Conservation (phyloP, 805 yeast genomes). For the Pichia californica region DNA sequence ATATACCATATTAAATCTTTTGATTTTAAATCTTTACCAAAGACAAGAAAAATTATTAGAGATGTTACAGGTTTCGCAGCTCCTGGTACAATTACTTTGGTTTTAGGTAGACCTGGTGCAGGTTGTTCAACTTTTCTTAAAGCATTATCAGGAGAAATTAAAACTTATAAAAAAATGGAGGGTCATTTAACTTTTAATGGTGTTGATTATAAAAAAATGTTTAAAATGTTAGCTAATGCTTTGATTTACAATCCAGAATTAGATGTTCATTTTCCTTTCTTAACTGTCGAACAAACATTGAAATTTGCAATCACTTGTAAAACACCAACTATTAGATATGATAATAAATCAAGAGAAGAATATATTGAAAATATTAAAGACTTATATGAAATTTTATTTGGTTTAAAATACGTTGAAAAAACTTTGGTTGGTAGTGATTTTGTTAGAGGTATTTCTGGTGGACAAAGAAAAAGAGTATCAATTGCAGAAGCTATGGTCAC, state of each 20-base stretch:
- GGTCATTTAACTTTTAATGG: slow-evolving; percentile 45
- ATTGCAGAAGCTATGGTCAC: slow-evolving; percentile 57
- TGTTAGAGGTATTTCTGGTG: slow-evolving; percentile 69
- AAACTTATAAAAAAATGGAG: slow-evolving; percentile 30
- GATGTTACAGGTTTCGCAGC: slow-evolving; percentile 22
- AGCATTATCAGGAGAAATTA: slow-evolving; percentile 38
- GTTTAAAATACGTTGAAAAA: slow-evolving; percentile 51
- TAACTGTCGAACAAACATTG: slow-evolving; percentile 48
- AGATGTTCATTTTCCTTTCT: slow-evolving; percentile 49
- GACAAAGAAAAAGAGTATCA: slow-evolving; percentile 67
- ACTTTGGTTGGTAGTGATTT: slow-evolving; percentile 64
- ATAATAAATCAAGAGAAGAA: slow-evolving; percentile 33
- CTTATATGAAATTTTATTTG: slow-evolving; percentile 46
- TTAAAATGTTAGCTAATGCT: slow-evolving; percentile 37
- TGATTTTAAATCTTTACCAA: slow-evolving; percentile 13
- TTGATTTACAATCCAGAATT: slow-evolving; percentile 50
- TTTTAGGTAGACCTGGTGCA: slow-evolving; percentile 55
- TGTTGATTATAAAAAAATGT: slow-evolving; percentile 38
- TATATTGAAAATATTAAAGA: slow-evolving; percentile 40
- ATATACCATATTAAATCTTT: slow-evolving; percentile 21
- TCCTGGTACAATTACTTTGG: slow-evolving; percentile 51
- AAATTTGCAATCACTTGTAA: slow-evolving; percentile 48
- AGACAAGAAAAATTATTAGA: slow-evolving; percentile 18
- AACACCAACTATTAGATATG: slow-evolving; percentile 44
- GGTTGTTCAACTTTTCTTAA: slow-evolving; percentile 55